Base-by-base conservation (phyloP, 2,329 filamentous ascomycete species). In the Colletotrichum sp. region DNA sequence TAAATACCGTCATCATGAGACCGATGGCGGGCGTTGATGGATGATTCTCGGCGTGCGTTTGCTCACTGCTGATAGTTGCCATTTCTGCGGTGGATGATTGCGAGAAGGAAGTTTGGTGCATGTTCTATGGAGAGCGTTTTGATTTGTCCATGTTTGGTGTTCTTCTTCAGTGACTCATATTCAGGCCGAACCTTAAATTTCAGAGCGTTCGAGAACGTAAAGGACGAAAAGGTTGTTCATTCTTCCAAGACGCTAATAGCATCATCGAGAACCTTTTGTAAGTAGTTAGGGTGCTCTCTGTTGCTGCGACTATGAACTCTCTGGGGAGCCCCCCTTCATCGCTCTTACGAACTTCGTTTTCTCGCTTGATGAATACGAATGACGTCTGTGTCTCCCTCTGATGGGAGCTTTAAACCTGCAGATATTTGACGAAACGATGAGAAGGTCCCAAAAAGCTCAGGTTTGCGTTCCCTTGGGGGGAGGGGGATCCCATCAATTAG, bases 21-120 rank as follows among this genome's bases (percentile, higher is more conserved):
- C 43, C 43, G 10, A 0, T 3, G 43, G n/a, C 6, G n/a, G 10
- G n/a, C n/a, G n/a, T 2, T 21, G 43, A 21, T 4, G 2, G n/a
- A 21, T 7, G 43, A 52, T 7, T 52, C 43, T 52, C 16, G 43
- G 43, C 43, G 43, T 13, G 6, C n/a, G 10, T 2, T 21, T 21
- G n/a, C 43, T 52, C 43, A 4, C 2, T 21, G 43, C n/a, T 21
- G 43, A 52, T 52, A 21, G 43, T 3, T 2, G n/a, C 2, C 43
- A 52, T 21, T 52, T 21, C 10, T 52, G 43, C 10, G 43, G 43
- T 21, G n/a, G n/a, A 4, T 21, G 43, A 21, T 21, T 52, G 43
- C 3, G 43, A 52, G 43, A 52, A 52, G 28, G 8, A 26, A 26
- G 26, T 26, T 26, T 26, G 26, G 26, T 26, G 30, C 30, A 32